phyloP scores from a whole-genome alignment of 2,329 filamentous ascomycete genomes.

The Dactylonectria macrodidyma region DNA sequence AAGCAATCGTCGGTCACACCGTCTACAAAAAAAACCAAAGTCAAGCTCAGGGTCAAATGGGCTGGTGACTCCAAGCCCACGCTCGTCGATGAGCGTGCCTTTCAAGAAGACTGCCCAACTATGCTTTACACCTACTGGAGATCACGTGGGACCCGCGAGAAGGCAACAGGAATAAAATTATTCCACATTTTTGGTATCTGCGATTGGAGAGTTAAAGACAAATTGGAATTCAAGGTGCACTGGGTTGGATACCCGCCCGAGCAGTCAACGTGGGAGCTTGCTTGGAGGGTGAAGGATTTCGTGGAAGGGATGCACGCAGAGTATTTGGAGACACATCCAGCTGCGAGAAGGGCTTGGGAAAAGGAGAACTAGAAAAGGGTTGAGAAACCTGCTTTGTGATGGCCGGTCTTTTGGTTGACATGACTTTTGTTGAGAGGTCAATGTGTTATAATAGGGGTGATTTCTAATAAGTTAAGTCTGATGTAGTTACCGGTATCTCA shows the following conservation, averaged over 20 bases:
- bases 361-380: not conserved
- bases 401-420: not conserved
- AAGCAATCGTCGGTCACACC: not conserved
- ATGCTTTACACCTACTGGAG: conserved; percentile 4
- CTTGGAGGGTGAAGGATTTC: not conserved
- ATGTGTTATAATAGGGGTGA: too few species aligned
- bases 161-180: conserved; percentile 8
- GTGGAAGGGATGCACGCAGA: not conserved
- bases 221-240: too few species aligned
- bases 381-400: not conserved
- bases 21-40: not conserved
- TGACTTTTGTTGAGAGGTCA: too few species aligned
- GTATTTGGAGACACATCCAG: not conserved
- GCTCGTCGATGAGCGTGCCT: not conserved
- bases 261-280: conserved; percentile 6
- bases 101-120: not conserved
- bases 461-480: too few species aligned
- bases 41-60: not conserved
- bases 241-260: conserved; percentile 7
- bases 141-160: not conserved
- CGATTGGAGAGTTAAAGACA: too few species aligned
- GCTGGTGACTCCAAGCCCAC: not conserved
- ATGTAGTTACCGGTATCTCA: too few species aligned
- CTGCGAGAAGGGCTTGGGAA: not conserved
- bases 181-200: not conserved